Conservation (phyloP, 129 eudicot species). For the Dittrichia graveolens region DNA sequence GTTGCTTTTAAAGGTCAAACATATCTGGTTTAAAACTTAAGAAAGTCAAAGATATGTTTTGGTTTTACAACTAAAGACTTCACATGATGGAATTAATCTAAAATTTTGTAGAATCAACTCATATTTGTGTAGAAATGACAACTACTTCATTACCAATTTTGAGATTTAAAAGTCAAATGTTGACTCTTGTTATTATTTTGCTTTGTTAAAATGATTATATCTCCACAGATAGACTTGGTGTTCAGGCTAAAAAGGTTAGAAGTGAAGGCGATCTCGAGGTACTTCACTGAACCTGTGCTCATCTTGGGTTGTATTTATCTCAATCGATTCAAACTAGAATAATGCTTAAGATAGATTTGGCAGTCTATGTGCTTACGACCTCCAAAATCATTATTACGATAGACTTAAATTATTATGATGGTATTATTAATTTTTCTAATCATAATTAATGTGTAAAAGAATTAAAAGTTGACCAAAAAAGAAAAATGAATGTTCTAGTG, state of each 20-base stretch:
- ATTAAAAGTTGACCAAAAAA: background rate
- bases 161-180: slow-evolving; percentile 17
- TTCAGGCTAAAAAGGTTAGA: slow-evolving; percentile 91
- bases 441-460: background rate
- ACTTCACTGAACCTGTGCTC: slow-evolving; percentile 29
- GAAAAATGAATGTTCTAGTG: background rate
- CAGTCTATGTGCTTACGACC: background rate
- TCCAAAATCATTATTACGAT: background rate
- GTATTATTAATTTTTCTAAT: background rate
- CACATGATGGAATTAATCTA: background rate
- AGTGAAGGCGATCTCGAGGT: slow-evolving; percentile 81
- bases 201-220: slow-evolving; percentile 10
- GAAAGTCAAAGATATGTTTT: background rate
- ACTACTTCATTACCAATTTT: background rate
- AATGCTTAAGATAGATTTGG: too few relatives aligned
- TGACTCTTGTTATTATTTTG: background rate
- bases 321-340: too few relatives aligned
- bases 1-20: background rate
- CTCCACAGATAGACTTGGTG: slow-evolving; percentile 66
- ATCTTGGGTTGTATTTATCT: background rate
- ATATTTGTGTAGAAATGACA: background rate
- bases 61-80: slow-evolving; percentile 1
- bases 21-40: background rate
- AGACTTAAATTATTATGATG: background rate
- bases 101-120: background rate